Evolutionary conservation across 1,284 basidiomycete genomes (phyloP).

Genomic region (Boletus austroedulis): DNA sequence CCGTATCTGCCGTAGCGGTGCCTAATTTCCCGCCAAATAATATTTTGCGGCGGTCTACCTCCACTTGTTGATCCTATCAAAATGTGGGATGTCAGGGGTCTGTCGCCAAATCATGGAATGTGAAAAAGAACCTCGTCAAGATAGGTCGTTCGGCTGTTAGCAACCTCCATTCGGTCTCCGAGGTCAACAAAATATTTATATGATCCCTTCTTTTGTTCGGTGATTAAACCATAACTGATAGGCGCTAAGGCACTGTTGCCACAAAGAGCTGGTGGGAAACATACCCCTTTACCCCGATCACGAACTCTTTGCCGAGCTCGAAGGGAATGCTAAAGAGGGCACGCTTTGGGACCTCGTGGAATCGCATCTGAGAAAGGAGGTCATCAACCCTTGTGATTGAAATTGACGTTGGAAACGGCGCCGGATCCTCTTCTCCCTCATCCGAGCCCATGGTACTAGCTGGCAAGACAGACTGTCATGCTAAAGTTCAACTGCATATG

Average conservation of each 20-base stretch:
- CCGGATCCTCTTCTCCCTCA: slow-evolving; percentile 47
- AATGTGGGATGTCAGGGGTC: slow-evolving; percentile 18
- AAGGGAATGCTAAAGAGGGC: slow-evolving; percentile 82
- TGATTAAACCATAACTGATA: slow-evolving; percentile 78
- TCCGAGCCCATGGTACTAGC: slow-evolving; percentile 48
- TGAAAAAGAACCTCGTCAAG: slow-evolving; percentile 63
- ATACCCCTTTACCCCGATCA: slow-evolving; percentile 90
- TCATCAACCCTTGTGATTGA: slow-evolving; percentile 74
- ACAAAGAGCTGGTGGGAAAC: slow-evolving; percentile 21
- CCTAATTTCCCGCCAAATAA: slow-evolving; percentile 63
- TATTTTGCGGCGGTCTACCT: slow-evolving; percentile 55
- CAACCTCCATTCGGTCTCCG: slow-evolving; percentile 75
- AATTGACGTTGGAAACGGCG: slow-evolving; percentile 59
- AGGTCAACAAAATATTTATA: slow-evolving; percentile 82
- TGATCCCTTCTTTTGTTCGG: slow-evolving; percentile 77
- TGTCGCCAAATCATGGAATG: neutral
- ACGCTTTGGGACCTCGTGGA: slow-evolving; percentile 87
- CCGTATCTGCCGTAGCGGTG: slow-evolving; percentile 42
- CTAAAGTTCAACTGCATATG: slow-evolving; percentile 5
- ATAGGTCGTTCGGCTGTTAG: slow-evolving; percentile 65
- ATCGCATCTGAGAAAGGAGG: slow-evolving; percentile 78
- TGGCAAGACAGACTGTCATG: slow-evolving; percentile 57
- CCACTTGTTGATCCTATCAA: slow-evolving; percentile 55
- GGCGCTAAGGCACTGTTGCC: slow-evolving; percentile 5
- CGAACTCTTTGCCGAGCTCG: slow-evolving; percentile 75